phyloP scores from a whole-genome alignment of 2,329 filamentous ascomycete genomes.

The Colletotrichum zoysiae region DNA sequence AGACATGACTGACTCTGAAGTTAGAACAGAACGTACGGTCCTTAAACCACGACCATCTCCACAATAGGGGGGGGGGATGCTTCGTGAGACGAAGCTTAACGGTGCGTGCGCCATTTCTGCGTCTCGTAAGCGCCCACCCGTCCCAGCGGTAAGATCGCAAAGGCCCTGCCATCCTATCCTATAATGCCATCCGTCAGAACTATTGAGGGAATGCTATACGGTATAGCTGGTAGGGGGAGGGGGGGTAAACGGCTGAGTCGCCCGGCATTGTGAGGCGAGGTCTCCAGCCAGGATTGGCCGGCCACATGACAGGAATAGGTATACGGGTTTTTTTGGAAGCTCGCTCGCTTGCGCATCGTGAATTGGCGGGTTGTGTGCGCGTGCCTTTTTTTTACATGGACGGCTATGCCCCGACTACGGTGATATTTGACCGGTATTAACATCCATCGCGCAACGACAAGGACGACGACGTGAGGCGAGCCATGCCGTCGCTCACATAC shows the following conservation, averaged over 20 bases:
- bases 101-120: conserved; percentile 9
- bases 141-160: neutral
- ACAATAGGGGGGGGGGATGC: neutral
- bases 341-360: conserved; percentile 1
- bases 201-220: neutral
- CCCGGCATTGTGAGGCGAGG: neutral
- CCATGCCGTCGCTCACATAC: neutral
- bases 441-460: neutral
- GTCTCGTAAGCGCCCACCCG: neutral
- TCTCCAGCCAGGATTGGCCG: conserved; percentile 13
- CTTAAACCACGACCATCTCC: conserved; percentile 2
- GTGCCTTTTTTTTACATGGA: neutral
- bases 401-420: neutral
- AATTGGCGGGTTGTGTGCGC: neutral
- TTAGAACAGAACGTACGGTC: conserved; percentile 19
- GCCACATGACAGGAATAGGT: neutral
- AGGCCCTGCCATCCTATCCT: conserved; percentile 17
- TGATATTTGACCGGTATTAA: neutral
- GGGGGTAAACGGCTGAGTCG: neutral
- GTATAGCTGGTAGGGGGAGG: neutral
- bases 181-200: neutral
- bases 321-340: conserved; percentile 6
- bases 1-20: conserved; percentile 21
- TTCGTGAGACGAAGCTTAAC: neutral
- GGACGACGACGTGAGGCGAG: conserved; percentile 3